Base-by-base conservation (phyloP, 106 monocot genomes). In the Agapanthus africanus region DNA sequence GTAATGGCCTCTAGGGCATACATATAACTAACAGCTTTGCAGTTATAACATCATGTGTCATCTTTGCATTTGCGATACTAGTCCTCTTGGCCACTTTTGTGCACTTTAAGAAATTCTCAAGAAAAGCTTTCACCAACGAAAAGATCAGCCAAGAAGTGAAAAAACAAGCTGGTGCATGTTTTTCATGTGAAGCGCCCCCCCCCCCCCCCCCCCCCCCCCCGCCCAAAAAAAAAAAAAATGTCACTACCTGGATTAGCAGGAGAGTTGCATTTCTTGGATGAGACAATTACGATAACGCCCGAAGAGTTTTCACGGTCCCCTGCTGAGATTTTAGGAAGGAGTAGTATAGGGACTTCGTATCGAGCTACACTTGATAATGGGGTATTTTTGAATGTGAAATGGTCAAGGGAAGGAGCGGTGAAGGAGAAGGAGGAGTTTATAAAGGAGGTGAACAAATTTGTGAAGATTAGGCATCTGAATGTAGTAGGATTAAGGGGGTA, bases 321-420 rank as follows among this genome's bases (percentile, higher is more conserved):
- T 11, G 97, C 97, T 7, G 97, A 97, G 70, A 80, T 97, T 6
- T 65, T 97, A 50, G 97, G 97, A 26, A 86, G 97, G 73, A 97
- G 97, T 71, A 97, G 89, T 68, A 92, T 92, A 66, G 97, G 97
- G 10, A 97, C 97, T n/a, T 97, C 92, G 25, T 97, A 97, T 33
- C 73, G 82, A 69, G 97, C 92, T 4, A 97, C 92, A 13, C 70
- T 97, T 5, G 97, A 92, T 30, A 97, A 97, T 73, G 97, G 97
- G 1, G 80, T 92, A 13, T 76, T 97, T 30, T 63, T 97, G 69
- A 92, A 89, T 0, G 97, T 97, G 52, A 97, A 97, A 61, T 97
- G 92, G 97, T 77, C 92, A 30, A 80, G 92, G 65, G 92, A 92
- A 83, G 97, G 97, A 2, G 89, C 92, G 21, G 89, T 92, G 7